phyloP scores from a whole-genome alignment of 805 yeast genomes.

The Saccharomycopsis fodiens region DNA sequence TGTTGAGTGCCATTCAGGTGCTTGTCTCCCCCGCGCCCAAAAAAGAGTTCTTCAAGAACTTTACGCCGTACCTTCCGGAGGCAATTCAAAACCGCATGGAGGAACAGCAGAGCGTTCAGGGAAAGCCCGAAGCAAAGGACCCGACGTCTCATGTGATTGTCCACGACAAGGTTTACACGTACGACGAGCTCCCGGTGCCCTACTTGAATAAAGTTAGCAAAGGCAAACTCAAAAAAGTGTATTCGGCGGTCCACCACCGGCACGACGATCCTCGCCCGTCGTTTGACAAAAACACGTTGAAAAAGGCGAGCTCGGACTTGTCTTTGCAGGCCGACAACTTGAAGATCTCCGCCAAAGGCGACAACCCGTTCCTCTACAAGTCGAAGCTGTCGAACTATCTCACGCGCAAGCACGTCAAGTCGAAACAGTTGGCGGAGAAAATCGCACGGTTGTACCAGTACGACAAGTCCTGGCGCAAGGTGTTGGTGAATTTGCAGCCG shows the following conservation, averaged over 20 bases:
- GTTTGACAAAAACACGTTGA: neutral
- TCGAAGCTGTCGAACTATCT: constrained; percentile 11
- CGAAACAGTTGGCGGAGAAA: constrained; percentile 52
- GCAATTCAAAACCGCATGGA: neutral
- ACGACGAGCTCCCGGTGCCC: constrained; percentile 55
- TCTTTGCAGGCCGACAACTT: neutral
- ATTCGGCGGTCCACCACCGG: neutral
- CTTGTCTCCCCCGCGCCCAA: constrained; percentile 51
- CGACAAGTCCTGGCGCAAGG: constrained; percentile 58
- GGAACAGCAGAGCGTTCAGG: constrained; percentile 12
- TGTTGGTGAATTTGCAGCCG: constrained; percentile 55
- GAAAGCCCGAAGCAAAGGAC: constrained; percentile 6
- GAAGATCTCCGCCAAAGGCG: constrained; percentile 1
- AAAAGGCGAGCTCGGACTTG: neutral
- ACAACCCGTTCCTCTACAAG: constrained; percentile 18
- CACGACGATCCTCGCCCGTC: neutral
- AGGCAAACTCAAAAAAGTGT: neutral
- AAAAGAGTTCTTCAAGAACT: constrained; percentile 32
- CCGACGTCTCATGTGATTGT: constrained; percentile 57
- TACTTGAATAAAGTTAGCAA: constrained; percentile 26
- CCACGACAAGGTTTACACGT: constrained; percentile 73
- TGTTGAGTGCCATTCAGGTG: constrained; percentile 45
- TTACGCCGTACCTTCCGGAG: constrained; percentile 4
- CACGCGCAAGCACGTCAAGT: constrained; percentile 24
- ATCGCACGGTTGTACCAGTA: constrained; percentile 88